phyloP scores from a whole-genome alignment of 768 basidiomycete species.

The Termitomyces sp. region DNA sequence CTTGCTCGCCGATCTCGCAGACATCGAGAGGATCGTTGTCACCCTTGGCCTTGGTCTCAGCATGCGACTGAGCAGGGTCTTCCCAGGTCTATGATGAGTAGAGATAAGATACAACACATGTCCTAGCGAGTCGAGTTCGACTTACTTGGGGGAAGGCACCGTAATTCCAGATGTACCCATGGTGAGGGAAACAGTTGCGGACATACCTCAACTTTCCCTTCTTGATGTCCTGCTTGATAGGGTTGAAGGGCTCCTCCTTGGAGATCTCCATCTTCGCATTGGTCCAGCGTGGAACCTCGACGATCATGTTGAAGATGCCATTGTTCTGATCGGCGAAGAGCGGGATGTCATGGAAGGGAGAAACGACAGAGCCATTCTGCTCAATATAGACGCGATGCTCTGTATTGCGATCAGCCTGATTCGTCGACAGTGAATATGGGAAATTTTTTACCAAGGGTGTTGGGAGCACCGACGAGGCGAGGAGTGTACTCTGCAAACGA shows the following conservation, averaged over 20 bases:
- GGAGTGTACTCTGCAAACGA: conserved; percentile 55
- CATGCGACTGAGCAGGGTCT: conserved; percentile 80
- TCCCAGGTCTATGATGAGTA: conserved; percentile 82
- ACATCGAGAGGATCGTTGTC: conserved; percentile 99
- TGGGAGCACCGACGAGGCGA: conserved; percentile 81
- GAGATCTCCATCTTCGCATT: conserved; percentile 99
- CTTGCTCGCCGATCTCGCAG: conserved; percentile 98
- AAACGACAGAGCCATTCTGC: conserved; percentile 79
- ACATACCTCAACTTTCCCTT: conserved; percentile 95
- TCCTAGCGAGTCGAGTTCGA: background rate
- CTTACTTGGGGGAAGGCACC: conserved; percentile 96
- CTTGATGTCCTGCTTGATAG: conserved; percentile 99
- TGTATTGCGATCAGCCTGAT: conserved; percentile 30
- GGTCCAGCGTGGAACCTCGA: conserved; percentile 98
- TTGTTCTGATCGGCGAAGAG: conserved; percentile 95
- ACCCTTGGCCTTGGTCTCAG: conserved; percentile 98
- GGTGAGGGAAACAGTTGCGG: conserved; percentile 99
- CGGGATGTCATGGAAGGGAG: conserved; percentile 94
- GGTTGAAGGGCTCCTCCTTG: conserved; percentile 98
- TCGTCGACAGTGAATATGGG: conserved; percentile 8
- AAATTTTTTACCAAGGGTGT: conserved; percentile 77
- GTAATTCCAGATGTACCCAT: conserved; percentile 99
- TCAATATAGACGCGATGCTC: conserved; percentile 97
- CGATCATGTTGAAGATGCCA: conserved; percentile 98
- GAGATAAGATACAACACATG: conserved; percentile 1